phyloP scores from a whole-genome alignment of 331 rosid species.

The Acacia concinna region DNA sequence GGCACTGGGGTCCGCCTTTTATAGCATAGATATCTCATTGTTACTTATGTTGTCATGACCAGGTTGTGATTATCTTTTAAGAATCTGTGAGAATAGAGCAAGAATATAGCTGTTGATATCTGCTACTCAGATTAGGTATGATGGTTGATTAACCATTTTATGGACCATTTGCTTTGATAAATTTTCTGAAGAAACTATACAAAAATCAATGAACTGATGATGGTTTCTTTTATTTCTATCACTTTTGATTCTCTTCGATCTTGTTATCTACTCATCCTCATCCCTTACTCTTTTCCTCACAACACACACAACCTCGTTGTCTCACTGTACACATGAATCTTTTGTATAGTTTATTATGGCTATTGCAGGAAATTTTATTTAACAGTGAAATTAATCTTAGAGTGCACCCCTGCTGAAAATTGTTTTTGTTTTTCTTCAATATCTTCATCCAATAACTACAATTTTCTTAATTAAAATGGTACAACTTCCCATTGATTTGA shows the following conservation, averaged over 20 bases:
- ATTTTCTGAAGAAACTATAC: background rate
- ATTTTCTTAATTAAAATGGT: background rate
- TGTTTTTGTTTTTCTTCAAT: background rate
- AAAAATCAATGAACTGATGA: background rate
- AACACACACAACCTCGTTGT: background rate
- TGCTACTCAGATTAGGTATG: background rate
- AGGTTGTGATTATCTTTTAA: background rate
- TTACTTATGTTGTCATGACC: background rate
- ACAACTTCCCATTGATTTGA: background rate
- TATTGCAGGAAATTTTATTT: constrained; percentile 9
- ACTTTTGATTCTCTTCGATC: background rate
- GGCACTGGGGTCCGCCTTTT: no score
- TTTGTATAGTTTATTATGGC: constrained; percentile 10
- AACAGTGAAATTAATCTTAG: background rate
- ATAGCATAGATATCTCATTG: background rate
- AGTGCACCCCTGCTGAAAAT: background rate
- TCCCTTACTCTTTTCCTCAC: background rate
- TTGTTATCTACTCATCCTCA: background rate
- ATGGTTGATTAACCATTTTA: background rate
- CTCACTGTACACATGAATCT: background rate
- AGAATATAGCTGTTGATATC: constrained; percentile 14
- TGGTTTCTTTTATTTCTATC: background rate
- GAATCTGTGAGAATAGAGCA: background rate
- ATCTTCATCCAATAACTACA: background rate
- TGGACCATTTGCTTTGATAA: constrained; percentile 1